These are phyloP conservation scores for Mycena citricolor DNA, from an alignment of 1,284 basidiomycete genomes.

Conservation along the genomic window DNA sequence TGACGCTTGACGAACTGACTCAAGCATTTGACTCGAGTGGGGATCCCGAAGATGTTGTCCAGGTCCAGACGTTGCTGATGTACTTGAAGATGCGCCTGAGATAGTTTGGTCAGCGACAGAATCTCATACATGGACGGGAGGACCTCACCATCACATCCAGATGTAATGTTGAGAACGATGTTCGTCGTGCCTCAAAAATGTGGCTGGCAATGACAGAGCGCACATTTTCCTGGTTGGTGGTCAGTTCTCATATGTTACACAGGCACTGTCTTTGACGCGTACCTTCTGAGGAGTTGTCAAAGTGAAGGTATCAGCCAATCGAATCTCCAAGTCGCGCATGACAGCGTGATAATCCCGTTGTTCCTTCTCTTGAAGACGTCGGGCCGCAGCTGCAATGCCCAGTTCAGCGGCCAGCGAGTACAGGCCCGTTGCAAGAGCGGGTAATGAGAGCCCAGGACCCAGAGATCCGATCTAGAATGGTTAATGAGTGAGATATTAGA, in stretches of 20 bases:
- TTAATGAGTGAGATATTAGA: neutral
- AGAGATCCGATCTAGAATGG: constrained; percentile 2
- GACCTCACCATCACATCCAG: constrained; percentile 7
- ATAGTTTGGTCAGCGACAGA: neutral
- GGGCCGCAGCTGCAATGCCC: constrained; percentile 1
- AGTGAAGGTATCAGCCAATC: constrained; percentile 4
- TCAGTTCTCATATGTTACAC: neutral
- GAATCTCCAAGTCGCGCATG: constrained; percentile 5
- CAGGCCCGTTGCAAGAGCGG: constrained; percentile 1
- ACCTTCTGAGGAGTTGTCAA: constrained; percentile 5
- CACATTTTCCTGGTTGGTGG: constrained; percentile 6
- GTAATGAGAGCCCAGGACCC: neutral
- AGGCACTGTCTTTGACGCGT: neutral
- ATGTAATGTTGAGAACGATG: neutral
- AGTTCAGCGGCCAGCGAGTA: constrained; percentile 1
- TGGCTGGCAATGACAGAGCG: constrained; percentile 1
- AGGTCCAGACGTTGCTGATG: neutral
- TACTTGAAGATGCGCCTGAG: neutral
- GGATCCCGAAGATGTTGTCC: constrained; percentile 4
- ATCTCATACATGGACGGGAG: neutral
- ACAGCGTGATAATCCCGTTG: neutral
- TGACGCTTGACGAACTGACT: neutral
- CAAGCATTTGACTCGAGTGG: neutral
- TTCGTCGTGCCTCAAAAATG: neutral
- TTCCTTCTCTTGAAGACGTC: neutral